Conservation (phyloP, 352 stramenopile species). For the Phytopythium helicoides region DNA sequence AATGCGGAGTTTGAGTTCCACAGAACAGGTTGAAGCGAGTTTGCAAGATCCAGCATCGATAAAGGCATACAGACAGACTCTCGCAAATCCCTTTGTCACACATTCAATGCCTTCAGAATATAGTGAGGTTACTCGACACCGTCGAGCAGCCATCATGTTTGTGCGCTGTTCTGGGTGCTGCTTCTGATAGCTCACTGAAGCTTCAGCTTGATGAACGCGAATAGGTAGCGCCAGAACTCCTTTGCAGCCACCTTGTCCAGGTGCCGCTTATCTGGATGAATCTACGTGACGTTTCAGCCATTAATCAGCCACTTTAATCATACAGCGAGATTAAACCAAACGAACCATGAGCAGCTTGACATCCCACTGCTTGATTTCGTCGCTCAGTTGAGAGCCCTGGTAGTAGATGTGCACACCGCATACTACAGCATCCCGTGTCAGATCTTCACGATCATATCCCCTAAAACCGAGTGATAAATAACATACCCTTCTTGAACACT, state of each 20-base stretch:
- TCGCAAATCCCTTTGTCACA: too few species aligned
- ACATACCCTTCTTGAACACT: conserved; percentile 88
- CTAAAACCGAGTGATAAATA: background rate
- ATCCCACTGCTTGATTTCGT: conserved; percentile 89
- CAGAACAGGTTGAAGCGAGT: too few species aligned
- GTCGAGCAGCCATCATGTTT: background rate
- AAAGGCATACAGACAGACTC: too few species aligned
- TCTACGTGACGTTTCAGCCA: conserved; percentile 26
- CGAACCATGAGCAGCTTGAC: conserved; percentile 88
- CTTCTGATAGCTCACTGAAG: conserved; percentile 49
- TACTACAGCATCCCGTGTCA: conserved; percentile 23
- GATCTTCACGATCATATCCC: background rate
- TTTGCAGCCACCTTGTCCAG: conserved; percentile 88
- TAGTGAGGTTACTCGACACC: background rate
- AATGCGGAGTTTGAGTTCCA: too few species aligned
- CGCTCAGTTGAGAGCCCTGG: conserved; percentile 70
- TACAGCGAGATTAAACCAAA: background rate
- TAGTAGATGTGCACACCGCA: conserved; percentile 86
- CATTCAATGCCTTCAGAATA: too few species aligned
- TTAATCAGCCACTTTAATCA: background rate
- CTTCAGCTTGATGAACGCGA: conserved; percentile 82
- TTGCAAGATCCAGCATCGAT: too few species aligned
- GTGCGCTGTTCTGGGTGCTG: background rate
- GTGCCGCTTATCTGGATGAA: conserved; percentile 90
- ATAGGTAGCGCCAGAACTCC: conserved; percentile 91